Conservation (phyloP, 1,284 basidiomycete genomes). For the Ganoderma multipileum region DNA sequence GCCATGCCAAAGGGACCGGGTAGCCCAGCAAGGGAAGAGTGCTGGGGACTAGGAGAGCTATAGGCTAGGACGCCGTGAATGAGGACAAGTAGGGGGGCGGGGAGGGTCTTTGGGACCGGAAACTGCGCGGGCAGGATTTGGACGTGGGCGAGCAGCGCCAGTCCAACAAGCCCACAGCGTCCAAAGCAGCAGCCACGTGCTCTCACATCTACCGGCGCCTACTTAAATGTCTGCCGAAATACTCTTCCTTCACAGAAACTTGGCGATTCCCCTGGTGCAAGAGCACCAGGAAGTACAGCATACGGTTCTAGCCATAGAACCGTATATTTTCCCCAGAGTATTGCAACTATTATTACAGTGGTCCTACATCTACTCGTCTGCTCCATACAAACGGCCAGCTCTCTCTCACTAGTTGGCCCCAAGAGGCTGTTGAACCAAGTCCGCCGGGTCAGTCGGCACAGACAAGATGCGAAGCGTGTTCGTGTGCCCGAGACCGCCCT, state of each 20-base stretch:
- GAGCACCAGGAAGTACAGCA: too few relatives aligned
- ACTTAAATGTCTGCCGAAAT: too few relatives aligned
- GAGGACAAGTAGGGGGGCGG: constrained; percentile 5
- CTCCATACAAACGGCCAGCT: neutral
- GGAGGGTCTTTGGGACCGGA: neutral
- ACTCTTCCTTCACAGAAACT: too few relatives aligned
- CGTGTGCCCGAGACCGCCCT: constrained; percentile 94
- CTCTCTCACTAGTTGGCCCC: constrained; percentile 37
- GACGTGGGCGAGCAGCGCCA: constrained; percentile 19
- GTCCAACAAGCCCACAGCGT: neutral
- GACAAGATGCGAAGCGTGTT: constrained; percentile 83
- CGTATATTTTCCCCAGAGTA: neutral
- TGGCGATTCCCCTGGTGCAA: too few relatives aligned
- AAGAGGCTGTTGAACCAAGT: constrained; percentile 81
- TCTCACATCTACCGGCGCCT: too few relatives aligned
- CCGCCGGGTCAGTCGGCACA: constrained; percentile 87
- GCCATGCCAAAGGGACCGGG: constrained; percentile 45
- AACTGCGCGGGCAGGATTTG: constrained; percentile 5
- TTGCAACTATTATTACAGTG: constrained; percentile 26
- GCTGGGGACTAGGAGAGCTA: constrained; percentile 26
- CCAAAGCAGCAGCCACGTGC: constrained; percentile 11
- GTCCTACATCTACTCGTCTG: constrained; percentile 24
- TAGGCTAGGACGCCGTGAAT: constrained; percentile 33
- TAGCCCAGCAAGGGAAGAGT: constrained; percentile 12
- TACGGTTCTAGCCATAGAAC: neutral